Evolutionary conservation across 805 yeast genomes (phyloP).

Genomic region (Lachancea fermentati): DNA sequence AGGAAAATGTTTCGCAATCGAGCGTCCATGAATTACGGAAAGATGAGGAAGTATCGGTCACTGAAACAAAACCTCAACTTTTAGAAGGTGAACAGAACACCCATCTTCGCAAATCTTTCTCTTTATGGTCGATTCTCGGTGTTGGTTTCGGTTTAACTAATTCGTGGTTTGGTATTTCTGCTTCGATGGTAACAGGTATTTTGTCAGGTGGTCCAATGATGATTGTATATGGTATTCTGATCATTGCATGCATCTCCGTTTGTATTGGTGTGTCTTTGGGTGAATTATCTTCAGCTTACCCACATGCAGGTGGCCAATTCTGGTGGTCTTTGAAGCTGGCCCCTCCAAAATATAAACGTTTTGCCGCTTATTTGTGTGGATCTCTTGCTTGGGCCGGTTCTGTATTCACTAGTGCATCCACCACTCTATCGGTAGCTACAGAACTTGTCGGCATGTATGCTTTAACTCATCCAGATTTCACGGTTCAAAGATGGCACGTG

Average conservation of each 20-base stretch:
- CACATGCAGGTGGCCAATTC: conserved; percentile 62
- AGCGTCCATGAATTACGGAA: conserved; percentile 3
- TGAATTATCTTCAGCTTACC: conserved; percentile 52
- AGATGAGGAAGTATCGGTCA: conserved; percentile 4
- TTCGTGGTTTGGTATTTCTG: conserved; percentile 62
- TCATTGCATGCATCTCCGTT: conserved; percentile 44
- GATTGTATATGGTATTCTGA: conserved; percentile 53
- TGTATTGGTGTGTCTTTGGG: conserved; percentile 49
- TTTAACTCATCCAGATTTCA: conserved; percentile 30
- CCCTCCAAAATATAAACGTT: conserved; percentile 38
- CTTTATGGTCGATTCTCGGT: conserved; percentile 48
- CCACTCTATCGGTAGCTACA: conserved; percentile 51
- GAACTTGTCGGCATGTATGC: conserved; percentile 49
- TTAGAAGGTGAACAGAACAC: conserved; percentile 21
- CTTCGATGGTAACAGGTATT: conserved; percentile 52
- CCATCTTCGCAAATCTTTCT: conserved; percentile 37
- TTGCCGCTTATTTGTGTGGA: conserved; percentile 56
- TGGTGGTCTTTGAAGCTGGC: conserved; percentile 56
- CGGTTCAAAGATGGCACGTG: conserved; percentile 49
- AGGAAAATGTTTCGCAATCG: background rate
- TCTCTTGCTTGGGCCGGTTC: conserved; percentile 62
- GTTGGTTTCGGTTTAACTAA: conserved; percentile 60
- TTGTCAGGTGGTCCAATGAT: conserved; percentile 56
- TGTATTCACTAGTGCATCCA: conserved; percentile 59
- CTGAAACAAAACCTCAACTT: conserved; percentile 1